phyloP scores from a whole-genome alignment of 2,329 filamentous ascomycete genomes.

The Penicillium janthinellum region DNA sequence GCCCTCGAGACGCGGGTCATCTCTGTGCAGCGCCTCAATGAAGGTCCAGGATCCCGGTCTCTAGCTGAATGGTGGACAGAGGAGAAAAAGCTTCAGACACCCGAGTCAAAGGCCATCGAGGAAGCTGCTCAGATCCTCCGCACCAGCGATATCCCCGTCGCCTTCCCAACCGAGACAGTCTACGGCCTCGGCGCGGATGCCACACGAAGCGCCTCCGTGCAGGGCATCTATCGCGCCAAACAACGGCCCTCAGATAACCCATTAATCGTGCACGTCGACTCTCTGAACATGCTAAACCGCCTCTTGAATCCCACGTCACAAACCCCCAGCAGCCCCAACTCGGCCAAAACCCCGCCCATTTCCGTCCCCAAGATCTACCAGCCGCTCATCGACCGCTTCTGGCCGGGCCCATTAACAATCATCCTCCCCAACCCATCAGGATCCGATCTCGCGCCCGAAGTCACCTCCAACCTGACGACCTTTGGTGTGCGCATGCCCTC shows the following conservation, averaged over 20 bases:
- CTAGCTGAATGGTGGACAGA: conserved; percentile 44
- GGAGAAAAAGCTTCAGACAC: conserved; percentile 39
- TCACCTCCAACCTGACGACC: conserved; percentile 79
- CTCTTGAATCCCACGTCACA: conserved; percentile 53
- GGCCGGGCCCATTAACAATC: conserved; percentile 93
- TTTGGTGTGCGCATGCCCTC: conserved; percentile 91
- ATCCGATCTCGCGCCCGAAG: conserved; percentile 79
- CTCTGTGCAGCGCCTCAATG: conserved; percentile 42
- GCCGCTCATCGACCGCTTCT: conserved; percentile 78
- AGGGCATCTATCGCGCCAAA: conserved; percentile 91
- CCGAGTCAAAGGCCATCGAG: conserved; percentile 57
- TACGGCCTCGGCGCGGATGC: conserved; percentile 97
- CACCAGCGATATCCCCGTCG: conserved; percentile 73
- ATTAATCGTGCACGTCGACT: conserved; percentile 87
- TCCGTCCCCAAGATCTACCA: conserved; percentile 73
- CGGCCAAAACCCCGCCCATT: conserved; percentile 33
- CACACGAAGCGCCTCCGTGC: conserved; percentile 78
- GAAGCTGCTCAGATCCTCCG: conserved; percentile 68
- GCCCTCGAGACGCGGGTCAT: conserved; percentile 38
- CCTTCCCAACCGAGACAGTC: conserved; percentile 96
- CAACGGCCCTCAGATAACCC: conserved; percentile 91
- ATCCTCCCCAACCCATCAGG: conserved; percentile 74
- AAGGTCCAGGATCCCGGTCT: conserved; percentile 35
- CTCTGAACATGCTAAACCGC: conserved; percentile 71
- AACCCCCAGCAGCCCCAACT: conserved; percentile 27